A percentile compares a stretch with the other conserved stretches of the same genome.
Evolutionary conservation across 2,329 filamentous ascomycete species (phyloP).

Genomic region (Colletotrichum liriopes): DNA sequence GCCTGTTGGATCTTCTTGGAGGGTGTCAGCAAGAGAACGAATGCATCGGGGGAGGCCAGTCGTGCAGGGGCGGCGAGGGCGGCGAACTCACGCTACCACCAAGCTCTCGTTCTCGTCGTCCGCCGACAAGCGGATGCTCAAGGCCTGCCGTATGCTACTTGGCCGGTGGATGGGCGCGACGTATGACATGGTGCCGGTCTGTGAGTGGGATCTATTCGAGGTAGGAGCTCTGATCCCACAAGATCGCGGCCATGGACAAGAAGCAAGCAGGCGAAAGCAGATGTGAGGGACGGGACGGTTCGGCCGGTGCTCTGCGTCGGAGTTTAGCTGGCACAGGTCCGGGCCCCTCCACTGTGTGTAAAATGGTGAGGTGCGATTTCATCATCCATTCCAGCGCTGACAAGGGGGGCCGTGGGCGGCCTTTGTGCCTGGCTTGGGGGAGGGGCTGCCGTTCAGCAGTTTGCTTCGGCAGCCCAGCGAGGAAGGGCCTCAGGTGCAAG

Average conservation of each 20-base stretch:
- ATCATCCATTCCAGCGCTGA: slow-evolving; percentile 33
- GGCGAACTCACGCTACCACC: slow-evolving; percentile 83
- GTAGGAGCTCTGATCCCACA: slow-evolving; percentile 38
- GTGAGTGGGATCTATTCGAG: slow-evolving; percentile 20
- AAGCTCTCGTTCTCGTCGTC: slow-evolving; percentile 80
- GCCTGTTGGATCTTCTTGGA: slow-evolving; percentile 82
- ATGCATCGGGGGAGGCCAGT: not conserved
- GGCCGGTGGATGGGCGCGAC: slow-evolving; percentile 93
- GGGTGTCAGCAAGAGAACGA: slow-evolving; percentile 49
- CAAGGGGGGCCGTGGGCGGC: not conserved
- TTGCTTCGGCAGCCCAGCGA: not conserved
- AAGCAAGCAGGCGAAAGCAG: not conserved
- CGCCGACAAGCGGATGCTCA: slow-evolving; percentile 80
- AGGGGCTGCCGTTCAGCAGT: not conserved
- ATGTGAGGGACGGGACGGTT: slow-evolving; percentile 11
- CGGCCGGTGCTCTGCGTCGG: slow-evolving; percentile 33
- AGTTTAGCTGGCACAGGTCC: slow-evolving; percentile 38
- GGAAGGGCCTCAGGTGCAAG: not conserved
- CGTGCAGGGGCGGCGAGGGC: slow-evolving; percentile 24
- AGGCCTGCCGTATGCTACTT: slow-evolving; percentile 90
- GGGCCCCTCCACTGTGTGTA: slow-evolving; percentile 13
- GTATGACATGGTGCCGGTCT: slow-evolving; percentile 81
- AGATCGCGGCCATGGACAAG: slow-evolving; percentile 28
- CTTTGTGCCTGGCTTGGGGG: not conserved
- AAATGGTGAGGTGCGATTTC: slow-evolving; percentile 20